Conservation (phyloP, 140 eudicot genomes). For the Ambrosia hybrid region DNA sequence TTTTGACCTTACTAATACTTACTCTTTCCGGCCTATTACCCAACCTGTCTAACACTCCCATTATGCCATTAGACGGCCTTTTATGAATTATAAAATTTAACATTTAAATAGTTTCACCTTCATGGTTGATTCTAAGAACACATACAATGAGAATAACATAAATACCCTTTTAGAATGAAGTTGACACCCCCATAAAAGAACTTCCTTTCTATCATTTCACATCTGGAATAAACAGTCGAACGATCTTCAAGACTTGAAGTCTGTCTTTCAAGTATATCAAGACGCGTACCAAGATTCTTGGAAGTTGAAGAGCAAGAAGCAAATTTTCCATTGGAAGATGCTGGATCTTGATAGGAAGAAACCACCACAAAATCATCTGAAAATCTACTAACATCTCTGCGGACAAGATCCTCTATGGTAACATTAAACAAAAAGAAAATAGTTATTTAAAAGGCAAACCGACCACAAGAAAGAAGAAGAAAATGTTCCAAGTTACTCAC, state of each 20-base stretch:
- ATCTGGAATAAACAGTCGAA: conserved; percentile 37
- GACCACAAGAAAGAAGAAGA: neutral
- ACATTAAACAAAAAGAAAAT: neutral
- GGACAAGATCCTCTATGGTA: conserved; percentile 66
- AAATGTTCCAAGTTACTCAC: conserved; percentile 42
- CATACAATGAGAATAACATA: conserved; percentile 5
- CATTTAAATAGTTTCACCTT: neutral
- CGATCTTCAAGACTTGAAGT: conserved; percentile 28
- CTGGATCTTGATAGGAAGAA: conserved; percentile 28
- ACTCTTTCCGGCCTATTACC: neutral
- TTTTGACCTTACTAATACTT: neutral
- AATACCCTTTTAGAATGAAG: conserved; percentile 69
- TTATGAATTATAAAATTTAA: neutral
- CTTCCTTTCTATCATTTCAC: conserved; percentile 44
- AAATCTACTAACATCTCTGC: conserved; percentile 48
- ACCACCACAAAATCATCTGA: conserved; percentile 31
- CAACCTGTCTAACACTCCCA: neutral
- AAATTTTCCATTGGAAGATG: conserved; percentile 21
- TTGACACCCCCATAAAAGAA: conserved; percentile 41
- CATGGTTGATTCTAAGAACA: neutral
- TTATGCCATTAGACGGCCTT: neutral
- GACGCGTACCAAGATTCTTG: conserved; percentile 29
- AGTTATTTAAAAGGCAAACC: neutral
- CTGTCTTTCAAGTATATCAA: conserved; percentile 29
- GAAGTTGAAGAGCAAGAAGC: conserved; percentile 37